A percentile compares a stretch with the other conserved stretches of the same genome.
Conservation (phyloP, 257 asterid species). For the Fraxinus quadrangulata region DNA sequence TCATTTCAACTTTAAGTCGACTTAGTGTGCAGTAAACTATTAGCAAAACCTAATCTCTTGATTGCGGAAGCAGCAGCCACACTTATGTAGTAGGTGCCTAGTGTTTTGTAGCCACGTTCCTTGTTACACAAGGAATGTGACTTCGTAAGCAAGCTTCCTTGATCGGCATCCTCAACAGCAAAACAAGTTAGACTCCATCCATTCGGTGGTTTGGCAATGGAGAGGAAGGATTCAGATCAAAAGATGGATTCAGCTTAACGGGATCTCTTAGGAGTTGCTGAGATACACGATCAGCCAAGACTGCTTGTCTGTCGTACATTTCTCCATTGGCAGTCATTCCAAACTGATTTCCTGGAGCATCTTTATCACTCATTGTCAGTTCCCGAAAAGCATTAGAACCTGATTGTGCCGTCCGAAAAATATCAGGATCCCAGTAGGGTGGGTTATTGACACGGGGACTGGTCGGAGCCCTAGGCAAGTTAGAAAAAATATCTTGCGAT, state of each 20-base stretch:
- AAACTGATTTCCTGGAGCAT: constrained; percentile 58
- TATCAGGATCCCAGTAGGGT: constrained; percentile 79
- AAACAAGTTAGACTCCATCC: constrained; percentile 42
- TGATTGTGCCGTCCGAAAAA: constrained; percentile 58
- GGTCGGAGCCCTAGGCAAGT: constrained; percentile 51
- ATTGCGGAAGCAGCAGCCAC: constrained; percentile 29
- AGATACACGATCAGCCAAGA: constrained; percentile 77
- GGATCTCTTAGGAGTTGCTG: constrained; percentile 74
- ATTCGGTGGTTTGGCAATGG: constrained; percentile 48
- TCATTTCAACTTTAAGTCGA: constrained; percentile 27
- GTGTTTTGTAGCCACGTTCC: not conserved
- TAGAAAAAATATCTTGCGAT: constrained; percentile 62
- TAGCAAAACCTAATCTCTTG: not conserved
- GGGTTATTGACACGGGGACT: constrained; percentile 41
- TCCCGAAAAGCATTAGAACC: constrained; percentile 73
- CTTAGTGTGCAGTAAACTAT: too few relatives aligned
- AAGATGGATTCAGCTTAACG: constrained; percentile 55
- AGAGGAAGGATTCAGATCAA: constrained; percentile 56
- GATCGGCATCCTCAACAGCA: not conserved
- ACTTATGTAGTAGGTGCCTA: not conserved
- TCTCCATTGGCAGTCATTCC: constrained; percentile 54
- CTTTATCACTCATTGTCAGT: constrained; percentile 44
- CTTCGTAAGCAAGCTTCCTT: constrained; percentile 27
- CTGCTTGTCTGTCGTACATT: constrained; percentile 61
- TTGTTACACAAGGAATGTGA: constrained; percentile 9